Percentiles rank a stretch among this genome's conserved stretches.
Evolutionary conservation across 495 filamentous ascomycete genomes (phyloP).

Genomic region (Penicillium tannophilum): DNA sequence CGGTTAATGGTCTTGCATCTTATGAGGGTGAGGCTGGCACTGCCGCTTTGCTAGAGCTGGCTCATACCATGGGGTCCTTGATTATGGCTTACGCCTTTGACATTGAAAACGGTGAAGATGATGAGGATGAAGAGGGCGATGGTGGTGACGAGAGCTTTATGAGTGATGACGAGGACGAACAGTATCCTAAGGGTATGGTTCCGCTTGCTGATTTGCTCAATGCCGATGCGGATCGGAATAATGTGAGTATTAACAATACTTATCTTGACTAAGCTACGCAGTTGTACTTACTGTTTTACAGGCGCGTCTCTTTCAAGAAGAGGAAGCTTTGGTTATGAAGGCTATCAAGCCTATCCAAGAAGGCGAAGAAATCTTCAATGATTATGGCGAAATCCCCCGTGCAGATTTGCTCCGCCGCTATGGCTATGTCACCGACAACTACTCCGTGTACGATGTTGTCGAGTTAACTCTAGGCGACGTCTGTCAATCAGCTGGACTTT

Average conservation of each 20-base stretch:
- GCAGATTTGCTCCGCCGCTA: constrained; percentile 85
- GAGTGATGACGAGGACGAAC: constrained; percentile 69
- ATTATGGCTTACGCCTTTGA: constrained; percentile 98
- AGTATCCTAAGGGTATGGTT: constrained; percentile 78
- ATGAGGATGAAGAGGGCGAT: constrained; percentile 56
- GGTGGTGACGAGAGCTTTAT: constrained; percentile 64
- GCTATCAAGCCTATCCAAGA: constrained; percentile 63
- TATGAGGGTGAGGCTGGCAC: constrained; percentile 49
- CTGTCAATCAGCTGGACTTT: constrained; percentile 49
- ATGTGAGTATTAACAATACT: constrained; percentile 44
- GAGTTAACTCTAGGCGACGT: constrained; percentile 67
- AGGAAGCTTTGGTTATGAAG: constrained; percentile 64
- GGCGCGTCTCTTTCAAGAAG: constrained; percentile 72
- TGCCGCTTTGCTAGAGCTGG: constrained; percentile 58
- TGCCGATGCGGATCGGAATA: constrained; percentile 83
- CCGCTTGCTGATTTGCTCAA: constrained; percentile 93
- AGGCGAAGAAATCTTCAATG: constrained; percentile 86
- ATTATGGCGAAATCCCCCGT: constrained; percentile 82
- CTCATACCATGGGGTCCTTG: constrained; percentile 78
- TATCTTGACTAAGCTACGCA: neutral
- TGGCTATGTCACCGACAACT: constrained; percentile 81
- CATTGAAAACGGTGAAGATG: constrained; percentile 60
- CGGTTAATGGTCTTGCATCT: constrained; percentile 50
- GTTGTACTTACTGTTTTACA: constrained; percentile 19
- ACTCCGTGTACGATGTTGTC: constrained; percentile 77